These are phyloP conservation scores for Pseudocercospora macadamiae DNA, from an alignment of 2,329 filamentous ascomycete species.

Conservation along the genomic window DNA sequence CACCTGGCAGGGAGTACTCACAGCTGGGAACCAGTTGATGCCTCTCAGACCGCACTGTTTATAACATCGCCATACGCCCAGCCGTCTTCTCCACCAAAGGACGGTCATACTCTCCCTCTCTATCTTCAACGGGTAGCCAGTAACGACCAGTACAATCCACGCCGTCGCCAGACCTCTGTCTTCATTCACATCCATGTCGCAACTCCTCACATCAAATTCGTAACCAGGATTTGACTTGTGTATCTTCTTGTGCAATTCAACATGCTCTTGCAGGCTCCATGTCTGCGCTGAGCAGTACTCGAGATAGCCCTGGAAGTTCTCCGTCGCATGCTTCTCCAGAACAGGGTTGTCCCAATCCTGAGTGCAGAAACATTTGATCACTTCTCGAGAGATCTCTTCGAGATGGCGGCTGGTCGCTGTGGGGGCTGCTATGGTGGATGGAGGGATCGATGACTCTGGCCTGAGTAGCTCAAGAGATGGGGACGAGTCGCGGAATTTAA, in stretches of 20 bases:
- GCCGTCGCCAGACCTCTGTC: slow-evolving; percentile 11
- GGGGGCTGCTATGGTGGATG: background rate
- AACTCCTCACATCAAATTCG: slow-evolving; percentile 13
- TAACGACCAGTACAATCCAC: slow-evolving; percentile 9
- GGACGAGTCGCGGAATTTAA: background rate
- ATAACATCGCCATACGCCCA: no score
- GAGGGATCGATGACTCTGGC: background rate
- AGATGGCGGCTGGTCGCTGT: background rate
- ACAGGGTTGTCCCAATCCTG: slow-evolving; percentile 14
- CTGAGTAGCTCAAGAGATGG: background rate
- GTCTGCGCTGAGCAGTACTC: slow-evolving; percentile 4
- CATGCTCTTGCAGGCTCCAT: slow-evolving; percentile 10
- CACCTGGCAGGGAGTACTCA: no score
- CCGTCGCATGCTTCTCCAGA: slow-evolving; percentile 2
- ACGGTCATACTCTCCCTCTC: slow-evolving; percentile 14
- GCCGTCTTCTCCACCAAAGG: slow-evolving; percentile 13
- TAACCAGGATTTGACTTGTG: slow-evolving; percentile 11
- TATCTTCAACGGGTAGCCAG: slow-evolving; percentile 12
- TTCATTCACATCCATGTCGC: slow-evolving; percentile 17
- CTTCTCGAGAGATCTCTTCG: background rate
- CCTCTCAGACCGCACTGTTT: no score
- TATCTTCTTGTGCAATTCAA: slow-evolving; percentile 16
- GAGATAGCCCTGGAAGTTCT: slow-evolving; percentile 11
- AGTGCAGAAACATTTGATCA: slow-evolving; percentile 15
- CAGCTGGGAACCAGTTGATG: no score